Conservation (phyloP, 768 basidiomycete species). For the Mycena metata region DNA sequence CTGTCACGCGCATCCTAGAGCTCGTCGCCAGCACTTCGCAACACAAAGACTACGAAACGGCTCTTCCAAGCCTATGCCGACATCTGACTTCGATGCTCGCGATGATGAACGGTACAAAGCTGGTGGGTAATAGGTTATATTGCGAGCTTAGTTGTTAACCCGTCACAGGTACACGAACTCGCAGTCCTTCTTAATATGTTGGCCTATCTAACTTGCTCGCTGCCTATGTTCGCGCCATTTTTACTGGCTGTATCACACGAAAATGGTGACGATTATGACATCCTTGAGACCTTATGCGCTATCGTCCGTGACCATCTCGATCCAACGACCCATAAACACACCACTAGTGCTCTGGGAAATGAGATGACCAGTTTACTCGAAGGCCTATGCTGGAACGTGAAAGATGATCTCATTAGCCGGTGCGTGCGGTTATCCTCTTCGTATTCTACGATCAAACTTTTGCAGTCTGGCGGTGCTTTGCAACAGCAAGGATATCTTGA, state of each 20-base stretch:
- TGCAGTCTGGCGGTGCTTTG: conserved; percentile 49
- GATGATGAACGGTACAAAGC: conserved; percentile 51
- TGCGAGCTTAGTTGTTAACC: conserved; percentile 16
- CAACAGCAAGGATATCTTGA: conserved; percentile 55
- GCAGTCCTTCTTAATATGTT: conserved; percentile 68
- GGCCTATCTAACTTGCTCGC: conserved; percentile 56
- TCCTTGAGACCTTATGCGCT: conserved; percentile 57
- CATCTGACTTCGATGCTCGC: conserved; percentile 57
- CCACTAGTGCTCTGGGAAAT: conserved; percentile 52
- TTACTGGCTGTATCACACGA: conserved; percentile 50
- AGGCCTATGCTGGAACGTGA: conserved; percentile 62
- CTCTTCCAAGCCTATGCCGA: conserved; percentile 48
- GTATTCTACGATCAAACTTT: background rate
- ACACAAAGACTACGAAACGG: conserved; percentile 50
- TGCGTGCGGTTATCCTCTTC: conserved; percentile 37
- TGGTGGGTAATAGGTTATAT: conserved; percentile 52
- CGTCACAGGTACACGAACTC: conserved; percentile 58
- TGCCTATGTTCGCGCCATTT: conserved; percentile 62
- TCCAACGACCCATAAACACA: conserved; percentile 47
- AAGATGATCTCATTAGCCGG: conserved; percentile 59
- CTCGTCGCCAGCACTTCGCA: conserved; percentile 56
- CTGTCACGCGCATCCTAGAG: conserved; percentile 61
- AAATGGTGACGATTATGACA: conserved; percentile 44
- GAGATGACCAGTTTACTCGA: conserved; percentile 66
- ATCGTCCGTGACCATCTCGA: conserved; percentile 58